These are phyloP conservation scores for Phialophora macrospora DNA, from an alignment of 2,329 filamentous ascomycete genomes.

Conservation along the genomic window DNA sequence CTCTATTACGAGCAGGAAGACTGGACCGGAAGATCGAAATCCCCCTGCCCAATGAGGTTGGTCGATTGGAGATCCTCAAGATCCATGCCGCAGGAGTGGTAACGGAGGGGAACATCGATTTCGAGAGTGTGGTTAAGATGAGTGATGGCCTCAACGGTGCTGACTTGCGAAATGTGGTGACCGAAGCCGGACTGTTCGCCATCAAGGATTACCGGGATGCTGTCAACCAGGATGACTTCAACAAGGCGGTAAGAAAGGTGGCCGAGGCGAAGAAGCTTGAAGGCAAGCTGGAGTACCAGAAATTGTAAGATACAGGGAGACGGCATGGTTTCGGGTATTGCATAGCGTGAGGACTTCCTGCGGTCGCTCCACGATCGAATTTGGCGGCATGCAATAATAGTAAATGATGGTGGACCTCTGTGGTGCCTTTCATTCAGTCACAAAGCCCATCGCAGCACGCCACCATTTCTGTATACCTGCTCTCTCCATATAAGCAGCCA, in stretches of 20 bases:
- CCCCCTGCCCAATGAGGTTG: slow-evolving; percentile 93
- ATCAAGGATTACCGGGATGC: slow-evolving; percentile 98
- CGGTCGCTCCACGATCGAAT: not conserved
- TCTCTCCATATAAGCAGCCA: slow-evolving; percentile 65
- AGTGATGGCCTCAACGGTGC: slow-evolving; percentile 97
- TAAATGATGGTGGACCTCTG: not conserved
- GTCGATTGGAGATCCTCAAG: slow-evolving; percentile 94
- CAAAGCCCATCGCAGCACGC: slow-evolving; percentile 67
- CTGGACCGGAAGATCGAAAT: slow-evolving; percentile 98
- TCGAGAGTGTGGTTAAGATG: slow-evolving; percentile 99
- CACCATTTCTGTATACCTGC: slow-evolving; percentile 68
- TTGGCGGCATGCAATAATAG: not conserved
- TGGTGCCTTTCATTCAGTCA: slow-evolving; percentile 21
- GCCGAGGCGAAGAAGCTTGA: slow-evolving; percentile 98
- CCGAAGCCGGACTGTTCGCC: slow-evolving; percentile 93
- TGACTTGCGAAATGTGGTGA: slow-evolving; percentile 96
- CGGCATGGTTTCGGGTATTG: slow-evolving; percentile 11
- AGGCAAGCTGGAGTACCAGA: slow-evolving; percentile 97
- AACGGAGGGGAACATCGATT: slow-evolving; percentile 94
- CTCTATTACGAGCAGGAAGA: slow-evolving; percentile 86
- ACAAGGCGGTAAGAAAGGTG: slow-evolving; percentile 97
- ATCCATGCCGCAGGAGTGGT: slow-evolving; percentile 88
- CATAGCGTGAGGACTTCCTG: slow-evolving; percentile 19
- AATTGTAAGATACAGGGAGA: slow-evolving; percentile 64
- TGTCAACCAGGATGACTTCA: slow-evolving; percentile 98